These are phyloP conservation scores for Penicillium herquei DNA, from an alignment of 495 filamentous ascomycete species.

Conservation along the genomic window DNA sequence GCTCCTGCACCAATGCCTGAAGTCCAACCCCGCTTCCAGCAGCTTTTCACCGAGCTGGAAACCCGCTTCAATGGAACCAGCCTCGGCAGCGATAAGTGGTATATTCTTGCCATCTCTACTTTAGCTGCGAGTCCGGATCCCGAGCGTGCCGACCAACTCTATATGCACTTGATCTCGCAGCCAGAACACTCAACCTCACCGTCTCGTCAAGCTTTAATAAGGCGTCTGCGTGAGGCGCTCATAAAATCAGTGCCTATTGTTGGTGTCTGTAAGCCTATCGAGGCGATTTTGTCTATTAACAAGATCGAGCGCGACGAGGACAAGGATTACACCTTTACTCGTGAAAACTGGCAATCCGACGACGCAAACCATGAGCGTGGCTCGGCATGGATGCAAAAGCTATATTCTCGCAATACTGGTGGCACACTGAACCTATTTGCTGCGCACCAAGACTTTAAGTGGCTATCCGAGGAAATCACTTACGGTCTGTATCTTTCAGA, in stretches of 20 bases:
- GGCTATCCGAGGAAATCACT: slow-evolving; percentile 44
- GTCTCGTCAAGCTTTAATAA: slow-evolving; percentile 45
- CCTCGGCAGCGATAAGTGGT: slow-evolving; percentile 55
- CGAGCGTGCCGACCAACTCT: slow-evolving; percentile 47
- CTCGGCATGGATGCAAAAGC: slow-evolving; percentile 44
- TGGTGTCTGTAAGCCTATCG: slow-evolving; percentile 54
- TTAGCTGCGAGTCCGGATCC: slow-evolving; percentile 46
- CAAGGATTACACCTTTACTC: slow-evolving; percentile 50
- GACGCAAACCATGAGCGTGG: slow-evolving; percentile 46
- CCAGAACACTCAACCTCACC: slow-evolving; percentile 32
- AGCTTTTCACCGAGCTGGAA: slow-evolving; percentile 52
- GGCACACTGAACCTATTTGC: slow-evolving; percentile 40
- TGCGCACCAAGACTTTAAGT: slow-evolving; percentile 51
- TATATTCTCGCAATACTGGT: slow-evolving; percentile 36
- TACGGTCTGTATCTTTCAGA: slow-evolving; percentile 60
- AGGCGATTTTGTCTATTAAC: slow-evolving; percentile 46
- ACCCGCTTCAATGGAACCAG: slow-evolving; percentile 46
- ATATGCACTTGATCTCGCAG: slow-evolving; percentile 47
- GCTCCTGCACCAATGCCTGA: slow-evolving; percentile 12
- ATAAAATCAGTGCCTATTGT: slow-evolving; percentile 51
- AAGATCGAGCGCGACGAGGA: slow-evolving; percentile 50
- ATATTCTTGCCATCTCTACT: slow-evolving; percentile 49
- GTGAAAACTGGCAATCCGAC: slow-evolving; percentile 42
- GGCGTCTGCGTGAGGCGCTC: slow-evolving; percentile 52
- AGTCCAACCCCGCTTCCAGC: slow-evolving; percentile 29